Base-by-base conservation (phyloP, 2,329 filamentous ascomycete genomes). In the Hypoxylon sp. region DNA sequence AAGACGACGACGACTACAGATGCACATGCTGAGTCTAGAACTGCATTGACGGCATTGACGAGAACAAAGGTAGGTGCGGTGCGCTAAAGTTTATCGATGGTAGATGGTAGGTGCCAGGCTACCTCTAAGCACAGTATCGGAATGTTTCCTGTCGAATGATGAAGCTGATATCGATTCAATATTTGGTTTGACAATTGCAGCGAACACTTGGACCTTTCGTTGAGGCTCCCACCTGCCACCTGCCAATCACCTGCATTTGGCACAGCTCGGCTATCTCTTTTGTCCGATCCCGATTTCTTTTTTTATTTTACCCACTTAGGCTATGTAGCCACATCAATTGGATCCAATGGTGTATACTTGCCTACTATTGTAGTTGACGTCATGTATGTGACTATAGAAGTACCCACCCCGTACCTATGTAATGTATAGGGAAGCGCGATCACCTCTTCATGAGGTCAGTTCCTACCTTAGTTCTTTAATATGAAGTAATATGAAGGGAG, bases 11-110 rank as follows among this genome's bases (percentile, higher is more conserved):
- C 48, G 27, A 21, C 13, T 65, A 48, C 50, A 59, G 58, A 57
- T 57, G 46, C 29, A 55, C 60, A 69, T 67, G 55, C 55, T 64
- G 52, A 32, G 21, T 56, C 59, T 37, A 62, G 65, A 59, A 52
- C 56, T 17, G 52, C 44, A 60, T 53, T 13, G 35, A 51, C 44
- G 50, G 52, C 44, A 60, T 53, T 13, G 35, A 51, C 44, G 50
- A 31, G 13, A 47, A 54, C 21, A 29, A 39, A 31, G 32, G 24
- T n/a, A 21, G 24, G 6, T 35, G 13, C 11, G 17, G 17, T 44
- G 17, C 42, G 11, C 32, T 48, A 6, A 24, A 13, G 8, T 2
- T 56, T 29, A 17, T 21, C 10, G n/a, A 46, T 27, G 27, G 19
- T 13, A 8, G n/a, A 46, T 27, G 27, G 19, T 13, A 8, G 39